A percentile compares a stretch with the other conserved stretches of the same genome.
Conservation (phyloP, 352 stramenopile genomes). For the Pythium folliculosum region DNA sequence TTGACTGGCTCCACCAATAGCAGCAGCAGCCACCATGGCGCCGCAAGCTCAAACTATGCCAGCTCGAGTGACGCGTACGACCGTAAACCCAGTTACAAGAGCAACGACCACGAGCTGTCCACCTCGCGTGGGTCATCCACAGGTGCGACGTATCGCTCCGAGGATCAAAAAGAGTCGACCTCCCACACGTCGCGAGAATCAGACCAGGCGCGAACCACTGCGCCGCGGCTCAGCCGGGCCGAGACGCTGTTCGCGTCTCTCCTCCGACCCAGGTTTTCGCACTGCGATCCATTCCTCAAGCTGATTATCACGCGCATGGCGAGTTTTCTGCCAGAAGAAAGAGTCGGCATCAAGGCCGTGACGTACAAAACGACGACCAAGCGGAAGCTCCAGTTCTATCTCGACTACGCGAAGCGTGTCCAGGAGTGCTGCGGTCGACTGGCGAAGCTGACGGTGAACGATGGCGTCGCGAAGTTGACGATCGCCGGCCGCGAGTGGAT, state of each 20-base stretch:
- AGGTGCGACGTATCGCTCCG: background rate
- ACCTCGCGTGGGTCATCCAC: background rate
- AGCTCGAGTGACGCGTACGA: background rate
- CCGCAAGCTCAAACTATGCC: background rate
- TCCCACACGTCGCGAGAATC: background rate
- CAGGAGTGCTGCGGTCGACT: slow-evolving; percentile 39
- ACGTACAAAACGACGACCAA: slow-evolving; percentile 69
- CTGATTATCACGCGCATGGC: slow-evolving; percentile 58
- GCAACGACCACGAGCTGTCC: slow-evolving; percentile 5
- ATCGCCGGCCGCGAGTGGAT: slow-evolving; percentile 58
- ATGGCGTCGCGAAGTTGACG: slow-evolving; percentile 39
- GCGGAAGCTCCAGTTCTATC: slow-evolving; percentile 71
- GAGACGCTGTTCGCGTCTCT: slow-evolving; percentile 24
- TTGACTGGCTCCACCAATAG: background rate
- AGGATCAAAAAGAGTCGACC: background rate
- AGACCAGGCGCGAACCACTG: background rate
- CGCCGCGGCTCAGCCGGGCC: background rate
- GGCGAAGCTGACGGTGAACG: slow-evolving; percentile 46
- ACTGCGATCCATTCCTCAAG: slow-evolving; percentile 48
- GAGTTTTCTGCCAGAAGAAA: slow-evolving; percentile 45
- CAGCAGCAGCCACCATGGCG: background rate
- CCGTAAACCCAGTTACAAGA: background rate
- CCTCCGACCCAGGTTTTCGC: slow-evolving; percentile 46
- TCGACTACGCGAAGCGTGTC: slow-evolving; percentile 62
- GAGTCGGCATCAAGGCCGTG: slow-evolving; percentile 44